A percentile compares a stretch with the other conserved stretches of the same genome.
phyloP scores from a whole-genome alignment of 805 yeast species.

The Isabelozyma rhagii region DNA sequence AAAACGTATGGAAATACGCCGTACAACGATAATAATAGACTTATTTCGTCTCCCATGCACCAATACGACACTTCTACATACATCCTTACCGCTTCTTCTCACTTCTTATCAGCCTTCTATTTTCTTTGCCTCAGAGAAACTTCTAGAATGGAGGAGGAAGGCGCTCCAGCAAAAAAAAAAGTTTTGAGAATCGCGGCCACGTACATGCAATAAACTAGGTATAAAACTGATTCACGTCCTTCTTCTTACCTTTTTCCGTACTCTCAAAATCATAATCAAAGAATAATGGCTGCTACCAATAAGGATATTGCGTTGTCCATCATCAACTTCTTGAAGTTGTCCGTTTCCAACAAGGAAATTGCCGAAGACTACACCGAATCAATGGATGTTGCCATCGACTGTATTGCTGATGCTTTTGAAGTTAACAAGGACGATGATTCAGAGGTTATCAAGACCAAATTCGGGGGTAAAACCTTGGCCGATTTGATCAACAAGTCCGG shows the following conservation, averaged over 20 bases:
- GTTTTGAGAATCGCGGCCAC: background rate
- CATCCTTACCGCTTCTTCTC: background rate
- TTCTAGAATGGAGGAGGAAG: background rate
- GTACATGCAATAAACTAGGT: background rate
- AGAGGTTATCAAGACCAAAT: constrained; percentile 31
- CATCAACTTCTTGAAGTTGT: constrained; percentile 62
- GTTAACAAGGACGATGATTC: constrained; percentile 53
- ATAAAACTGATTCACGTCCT: background rate
- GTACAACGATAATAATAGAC: too few relatives aligned
- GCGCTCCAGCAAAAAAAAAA: background rate
- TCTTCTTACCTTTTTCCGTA: background rate
- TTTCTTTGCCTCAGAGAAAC: background rate
- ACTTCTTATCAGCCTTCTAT: background rate
- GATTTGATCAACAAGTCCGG: constrained; percentile 36
- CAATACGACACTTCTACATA: background rate
- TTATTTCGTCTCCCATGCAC: too few relatives aligned
- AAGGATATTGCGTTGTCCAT: constrained; percentile 72
- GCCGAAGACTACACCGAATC: constrained; percentile 83
- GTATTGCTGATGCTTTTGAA: constrained; percentile 83
- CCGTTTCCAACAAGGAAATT: constrained; percentile 60
- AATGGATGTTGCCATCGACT: constrained; percentile 89
- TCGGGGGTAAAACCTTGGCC: constrained; percentile 45
- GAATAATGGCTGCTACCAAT: constrained; percentile 44
- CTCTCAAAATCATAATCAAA: too few relatives aligned
- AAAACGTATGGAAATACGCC: too few relatives aligned